phyloP scores from a whole-genome alignment of 768 basidiomycete species.

The Leucosporidium creatinivorum region DNA sequence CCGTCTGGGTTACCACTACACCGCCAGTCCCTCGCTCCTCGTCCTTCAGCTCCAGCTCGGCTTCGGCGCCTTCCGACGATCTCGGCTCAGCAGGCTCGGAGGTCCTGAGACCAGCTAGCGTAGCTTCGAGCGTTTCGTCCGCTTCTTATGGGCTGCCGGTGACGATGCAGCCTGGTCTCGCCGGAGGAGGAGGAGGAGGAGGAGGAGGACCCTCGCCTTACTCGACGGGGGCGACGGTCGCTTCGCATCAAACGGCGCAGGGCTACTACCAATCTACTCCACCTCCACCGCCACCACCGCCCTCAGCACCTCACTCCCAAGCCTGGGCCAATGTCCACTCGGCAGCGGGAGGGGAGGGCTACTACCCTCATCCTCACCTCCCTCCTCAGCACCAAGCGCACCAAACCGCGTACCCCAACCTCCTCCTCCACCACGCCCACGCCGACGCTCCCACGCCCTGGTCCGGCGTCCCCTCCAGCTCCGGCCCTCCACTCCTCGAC shows the following conservation, averaged over 20 bases:
- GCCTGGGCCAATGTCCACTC: too few species aligned
- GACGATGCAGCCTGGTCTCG: too few species aligned
- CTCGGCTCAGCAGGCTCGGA: background rate
- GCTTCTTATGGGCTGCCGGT: too few species aligned
- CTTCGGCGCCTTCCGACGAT: slow-evolving; percentile 1
- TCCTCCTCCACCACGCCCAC: background rate
- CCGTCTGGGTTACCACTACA: slow-evolving; percentile 14
- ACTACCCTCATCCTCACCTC: background rate
- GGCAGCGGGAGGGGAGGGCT: too few species aligned
- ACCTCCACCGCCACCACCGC: background rate
- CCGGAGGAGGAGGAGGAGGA: too few species aligned
- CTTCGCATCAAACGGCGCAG: too few species aligned
- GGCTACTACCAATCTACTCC: background rate
- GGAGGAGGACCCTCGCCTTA: background rate
- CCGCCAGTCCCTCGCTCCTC: background rate
- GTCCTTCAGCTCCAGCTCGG: background rate
- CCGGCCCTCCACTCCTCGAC: background rate
- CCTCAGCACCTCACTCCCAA: background rate
- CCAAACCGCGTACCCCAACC: background rate
- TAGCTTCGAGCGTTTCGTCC: too few species aligned
- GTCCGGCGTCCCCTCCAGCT: background rate
- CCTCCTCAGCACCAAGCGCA: background rate
- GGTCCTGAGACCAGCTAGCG: too few species aligned
- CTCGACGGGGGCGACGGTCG: background rate
- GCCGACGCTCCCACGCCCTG: background rate